Conservation (phyloP, 257 asterid species). For the Ehretia macrophylla region DNA sequence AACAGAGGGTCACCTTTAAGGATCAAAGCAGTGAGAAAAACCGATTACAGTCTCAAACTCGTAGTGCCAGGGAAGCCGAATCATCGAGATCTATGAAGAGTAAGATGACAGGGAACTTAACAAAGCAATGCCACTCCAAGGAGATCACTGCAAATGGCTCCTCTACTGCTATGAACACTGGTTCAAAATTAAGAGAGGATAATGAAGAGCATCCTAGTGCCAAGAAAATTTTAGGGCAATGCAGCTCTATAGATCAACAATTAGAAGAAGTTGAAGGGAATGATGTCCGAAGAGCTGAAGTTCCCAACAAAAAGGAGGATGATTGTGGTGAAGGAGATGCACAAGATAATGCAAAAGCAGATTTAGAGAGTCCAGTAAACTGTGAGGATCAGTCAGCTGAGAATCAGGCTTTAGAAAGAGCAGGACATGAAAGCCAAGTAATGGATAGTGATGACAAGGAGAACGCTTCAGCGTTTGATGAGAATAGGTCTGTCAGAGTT, state of each 20-base stretch:
- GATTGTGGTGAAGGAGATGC: constrained; percentile 13
- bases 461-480: constrained; percentile 56
- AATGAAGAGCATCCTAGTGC: constrained; percentile 9
- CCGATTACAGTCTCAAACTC: constrained; percentile 16
- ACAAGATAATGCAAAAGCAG: neutral
- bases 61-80: constrained; percentile 12
- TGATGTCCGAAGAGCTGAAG: constrained; percentile 19
- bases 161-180: constrained; percentile 4
- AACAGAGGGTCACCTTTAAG: constrained; percentile 23
- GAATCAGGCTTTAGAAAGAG: constrained; percentile 17
- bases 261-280: constrained; percentile 25
- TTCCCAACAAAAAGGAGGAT: constrained; percentile 25
- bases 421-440: no score
- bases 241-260: constrained; percentile 9
- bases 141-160: neutral
- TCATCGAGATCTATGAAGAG: constrained; percentile 14
- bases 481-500: constrained; percentile 51
- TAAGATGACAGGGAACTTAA: constrained; percentile 16
- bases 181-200: constrained; percentile 8
- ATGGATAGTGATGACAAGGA: constrained; percentile 64
- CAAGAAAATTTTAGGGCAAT: neutral
- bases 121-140: constrained; percentile 10
- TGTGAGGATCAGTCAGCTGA: constrained; percentile 6
- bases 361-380: constrained; percentile 16
- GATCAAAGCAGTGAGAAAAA: constrained; percentile 25